Evolutionary conservation across 305 asterid genomes (phyloP), one percentile per base, ranked within the genome.

Genomic region (Solanum hybrid): DNA sequence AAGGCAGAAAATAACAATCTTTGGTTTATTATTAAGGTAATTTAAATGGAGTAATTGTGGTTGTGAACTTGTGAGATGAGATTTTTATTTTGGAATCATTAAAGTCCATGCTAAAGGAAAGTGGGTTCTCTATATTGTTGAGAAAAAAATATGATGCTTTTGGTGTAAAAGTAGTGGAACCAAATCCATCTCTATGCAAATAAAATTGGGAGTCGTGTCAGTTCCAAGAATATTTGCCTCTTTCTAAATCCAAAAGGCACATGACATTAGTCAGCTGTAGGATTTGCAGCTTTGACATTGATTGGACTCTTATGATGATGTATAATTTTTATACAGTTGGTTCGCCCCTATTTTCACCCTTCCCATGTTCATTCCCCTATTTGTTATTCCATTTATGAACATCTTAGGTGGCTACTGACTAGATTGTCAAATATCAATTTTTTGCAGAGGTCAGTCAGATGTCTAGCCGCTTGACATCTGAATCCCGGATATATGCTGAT

Each of bases 361-460:
- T 90, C 68, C 79, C 1, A 38, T 70, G 77, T 70, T 39, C 41
- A 22, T 34, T 57, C 11, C 73, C 77, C 86, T 38, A 36, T 89
- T 31, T 90, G 22, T 75, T 73, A 29, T 73, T 68, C 34, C 72
- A 83, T 38, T 45, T 65, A 32, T 87, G 84, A 34, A 24, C 29
- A 81, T 85, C 88, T n/a, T 87, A 90, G 88, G n/a, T 90, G 70
- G 70, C 10, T 57, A 57, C 4, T 57, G 33, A 87, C 76, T 92
- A 87, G 89, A 41, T 88, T 33, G 36, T 77, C 11, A 6, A 37
- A 65, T 88, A 32, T 91, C 31, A 80, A 89, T 75, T 94, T 51
- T 90, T 92, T 93, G 92, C 97, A 97, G 99, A 97, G 96, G 99
- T 96, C 93, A 96, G 98, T 91, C 95, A 96, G 91, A 93, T 97